Conservation (phyloP, 192 early-diverging fungal genomes). For the Helicostylum pulchrum region DNA sequence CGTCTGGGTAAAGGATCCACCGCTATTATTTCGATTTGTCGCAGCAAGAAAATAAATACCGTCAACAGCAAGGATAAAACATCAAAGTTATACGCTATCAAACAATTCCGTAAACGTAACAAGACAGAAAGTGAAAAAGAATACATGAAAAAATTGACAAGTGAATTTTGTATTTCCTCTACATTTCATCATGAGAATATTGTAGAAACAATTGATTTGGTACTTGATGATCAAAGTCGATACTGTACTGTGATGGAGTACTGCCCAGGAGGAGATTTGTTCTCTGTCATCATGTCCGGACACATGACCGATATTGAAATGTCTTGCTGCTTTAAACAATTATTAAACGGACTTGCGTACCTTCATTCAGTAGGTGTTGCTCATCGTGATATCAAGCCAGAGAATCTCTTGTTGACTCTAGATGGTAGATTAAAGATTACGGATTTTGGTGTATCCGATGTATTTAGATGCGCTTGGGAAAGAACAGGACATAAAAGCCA, state of each 20-base stretch:
- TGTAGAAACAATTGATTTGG: conserved; percentile 91
- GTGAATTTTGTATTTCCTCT: conserved; percentile 95
- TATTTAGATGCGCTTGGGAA: conserved; percentile 87
- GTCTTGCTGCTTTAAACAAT: conserved; percentile 93
- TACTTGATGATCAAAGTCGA: conserved; percentile 83
- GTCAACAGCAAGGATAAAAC: background rate
- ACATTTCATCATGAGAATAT: conserved; percentile 88
- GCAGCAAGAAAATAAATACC: conserved; percentile 43
- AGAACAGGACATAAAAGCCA: conserved; percentile 66
- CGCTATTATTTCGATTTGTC: conserved; percentile 83
- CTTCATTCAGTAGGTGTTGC: conserved; percentile 93
- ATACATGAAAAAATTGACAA: conserved; percentile 92
- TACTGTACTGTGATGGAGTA: conserved; percentile 77
- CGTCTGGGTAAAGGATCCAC: conserved; percentile 86
- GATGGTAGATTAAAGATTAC: conserved; percentile 86
- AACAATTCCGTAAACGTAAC: conserved; percentile 80
- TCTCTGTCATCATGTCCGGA: conserved; percentile 74
- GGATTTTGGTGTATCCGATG: conserved; percentile 96
- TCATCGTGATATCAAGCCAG: conserved; percentile 77
- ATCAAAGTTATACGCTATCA: conserved; percentile 77
- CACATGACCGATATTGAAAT: conserved; percentile 67
- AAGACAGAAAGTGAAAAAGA: conserved; percentile 90
- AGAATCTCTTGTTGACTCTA: conserved; percentile 85
- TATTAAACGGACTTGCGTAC: conserved; percentile 84
- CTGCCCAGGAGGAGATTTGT: conserved; percentile 90